Evolutionary conservation across 305 asterid species (phyloP).

Genomic region (Fraxinus baroniana): DNA sequence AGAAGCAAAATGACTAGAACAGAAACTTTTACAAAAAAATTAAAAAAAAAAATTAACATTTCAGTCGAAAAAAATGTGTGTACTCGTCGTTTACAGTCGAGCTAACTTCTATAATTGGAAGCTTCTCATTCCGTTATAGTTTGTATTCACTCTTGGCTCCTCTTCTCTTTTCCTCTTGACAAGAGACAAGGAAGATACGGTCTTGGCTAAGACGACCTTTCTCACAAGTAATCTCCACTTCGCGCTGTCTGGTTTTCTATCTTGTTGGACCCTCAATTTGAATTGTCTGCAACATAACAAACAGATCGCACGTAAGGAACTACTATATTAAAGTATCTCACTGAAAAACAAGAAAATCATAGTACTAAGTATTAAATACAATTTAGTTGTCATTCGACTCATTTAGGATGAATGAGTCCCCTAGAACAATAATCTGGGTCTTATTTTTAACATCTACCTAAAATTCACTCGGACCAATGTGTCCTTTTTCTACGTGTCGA

Average conservation of each 20-base stretch:
- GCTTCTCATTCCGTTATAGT: conserved; percentile 36
- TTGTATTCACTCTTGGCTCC: conserved; percentile 24
- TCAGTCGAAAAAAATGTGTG: no score
- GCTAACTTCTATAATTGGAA: conserved; percentile 22
- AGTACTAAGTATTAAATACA: neutral
- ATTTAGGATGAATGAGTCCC: neutral
- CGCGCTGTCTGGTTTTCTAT: conserved; percentile 38
- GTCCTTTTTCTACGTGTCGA: neutral
- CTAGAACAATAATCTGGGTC: neutral
- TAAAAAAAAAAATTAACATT: no score
- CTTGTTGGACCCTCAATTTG: conserved; percentile 55
- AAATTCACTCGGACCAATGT: neutral
- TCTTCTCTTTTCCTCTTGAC: conserved; percentile 61
- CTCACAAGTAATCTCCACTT: conserved; percentile 68
- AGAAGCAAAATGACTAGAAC: neutral
- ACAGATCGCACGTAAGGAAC: neutral
- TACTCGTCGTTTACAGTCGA: neutral
- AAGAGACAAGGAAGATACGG: conserved; percentile 53
- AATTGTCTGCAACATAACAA: conserved; percentile 53
- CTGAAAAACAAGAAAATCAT: neutral
- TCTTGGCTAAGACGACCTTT: conserved; percentile 64
- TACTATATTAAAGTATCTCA: neutral
- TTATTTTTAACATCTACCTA: neutral
- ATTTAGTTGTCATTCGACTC: neutral
- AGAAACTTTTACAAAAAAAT: neutral